phyloP scores from a whole-genome alignment of 73 alveolate genomes.

The Tetrahymena thermophila region DNA sequence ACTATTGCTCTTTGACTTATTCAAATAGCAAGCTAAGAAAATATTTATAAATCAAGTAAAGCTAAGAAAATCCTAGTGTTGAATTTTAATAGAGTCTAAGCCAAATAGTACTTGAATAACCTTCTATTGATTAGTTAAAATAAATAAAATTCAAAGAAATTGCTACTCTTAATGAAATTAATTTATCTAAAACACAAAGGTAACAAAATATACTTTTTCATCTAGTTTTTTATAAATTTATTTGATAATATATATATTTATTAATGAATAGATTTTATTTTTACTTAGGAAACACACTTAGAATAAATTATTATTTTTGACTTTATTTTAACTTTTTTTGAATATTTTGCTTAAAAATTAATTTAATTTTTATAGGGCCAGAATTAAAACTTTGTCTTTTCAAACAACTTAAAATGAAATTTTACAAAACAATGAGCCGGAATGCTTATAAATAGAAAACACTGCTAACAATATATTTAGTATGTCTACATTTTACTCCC shows the following conservation, averaged over 20 bases:
- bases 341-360: too few species aligned
- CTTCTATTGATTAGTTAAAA: not conserved
- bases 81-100: not conserved
- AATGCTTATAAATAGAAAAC: not conserved
- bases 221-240: too few species aligned
- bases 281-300: too few species aligned
- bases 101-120: not conserved
- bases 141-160: too few species aligned
- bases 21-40: not conserved
- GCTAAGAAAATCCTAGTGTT: not conserved
- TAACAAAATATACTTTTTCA: too few species aligned
- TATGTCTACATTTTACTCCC: not conserved
- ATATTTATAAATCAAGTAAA: not conserved
- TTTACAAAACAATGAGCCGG: not conserved
- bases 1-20: not conserved
- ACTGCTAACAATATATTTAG: not conserved
- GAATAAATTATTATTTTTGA: too few species aligned
- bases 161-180: not conserved
- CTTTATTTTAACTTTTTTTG: too few species aligned
- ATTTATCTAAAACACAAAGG: too few species aligned
- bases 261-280: too few species aligned
- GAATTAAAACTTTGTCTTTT: not conserved
- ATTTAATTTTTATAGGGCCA: too few species aligned
- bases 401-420: not conserved
- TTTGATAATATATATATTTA: too few species aligned